Base-by-base conservation (phyloP, 23 red algal genomes). In the Gracilaria domingensis region DNA sequence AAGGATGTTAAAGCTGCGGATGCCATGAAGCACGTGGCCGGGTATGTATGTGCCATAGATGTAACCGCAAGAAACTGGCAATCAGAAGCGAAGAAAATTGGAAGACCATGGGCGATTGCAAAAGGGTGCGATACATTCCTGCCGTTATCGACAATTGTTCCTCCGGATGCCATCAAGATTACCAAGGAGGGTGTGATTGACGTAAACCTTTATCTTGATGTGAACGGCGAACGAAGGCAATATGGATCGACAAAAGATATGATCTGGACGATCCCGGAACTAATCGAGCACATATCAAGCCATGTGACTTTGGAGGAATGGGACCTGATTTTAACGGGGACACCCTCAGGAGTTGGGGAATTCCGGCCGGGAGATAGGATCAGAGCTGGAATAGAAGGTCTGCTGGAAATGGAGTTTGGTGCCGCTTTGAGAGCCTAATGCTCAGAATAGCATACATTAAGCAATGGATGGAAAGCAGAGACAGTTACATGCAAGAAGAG, bases 101-200 rank as follows among this genome's bases (percentile, higher is more conserved):
- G 95, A 66, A 80, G 75, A 32, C 95, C 95, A 1, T 97, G 95
- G 95, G 51, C 95, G 18, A 71, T 93, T 13, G 85, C 88, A 26
- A 97, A 97, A 88, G 87, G 88, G 12, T 93, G 82, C 67, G 95
- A 97, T 85, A 93, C 88, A 4, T 97, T 97, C 58, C 67, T 86
- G 13, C 95, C 95, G 8, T 57, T 94, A 35, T 85, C 81, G 18
- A 85, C 58, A 21, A 50, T 89, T n/a, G 13, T 97, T 39, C 94
- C 94, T 16, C 61, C 82, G 16, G 72, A 93, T 62, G 50, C 88
- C 24, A 81, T 96, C 56, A 24, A 49, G 33, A 85, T 89, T 28
- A 47, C 71, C 24, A 40, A 37, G 26, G 21, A 80, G 8, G 90
- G 90, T 9, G 76, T 84, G 11, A 35, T 71, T 45, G 90, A 90